phyloP scores from a whole-genome alignment of 2,329 filamentous ascomycete species.

The Magnaporthiopsis incrustans region DNA sequence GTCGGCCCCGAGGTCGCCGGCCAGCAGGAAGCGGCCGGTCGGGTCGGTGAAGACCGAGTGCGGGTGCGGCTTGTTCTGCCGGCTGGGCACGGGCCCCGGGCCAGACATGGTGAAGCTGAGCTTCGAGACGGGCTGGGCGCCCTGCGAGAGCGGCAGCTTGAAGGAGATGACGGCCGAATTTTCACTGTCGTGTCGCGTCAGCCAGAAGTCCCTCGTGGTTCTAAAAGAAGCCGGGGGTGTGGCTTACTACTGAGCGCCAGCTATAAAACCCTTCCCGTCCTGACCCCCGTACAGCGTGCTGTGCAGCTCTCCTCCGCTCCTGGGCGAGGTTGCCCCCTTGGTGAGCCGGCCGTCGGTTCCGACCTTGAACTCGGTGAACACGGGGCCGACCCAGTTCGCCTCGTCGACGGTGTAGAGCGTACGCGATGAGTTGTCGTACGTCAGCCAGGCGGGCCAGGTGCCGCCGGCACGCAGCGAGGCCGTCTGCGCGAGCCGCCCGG shows the following conservation, averaged over 20 bases:
- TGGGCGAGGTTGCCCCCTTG: constrained; percentile 21
- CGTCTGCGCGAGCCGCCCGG: constrained; percentile 19
- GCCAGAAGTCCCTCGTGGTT: not conserved
- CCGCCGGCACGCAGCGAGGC: constrained; percentile 24
- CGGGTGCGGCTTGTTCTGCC: constrained; percentile 49
- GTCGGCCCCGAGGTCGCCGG: constrained; percentile 47
- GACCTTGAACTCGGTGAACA: constrained; percentile 26
- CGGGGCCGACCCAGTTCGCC: constrained; percentile 24
- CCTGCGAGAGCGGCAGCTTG: constrained; percentile 27
- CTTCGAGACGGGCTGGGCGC: constrained; percentile 24
- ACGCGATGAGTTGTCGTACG: constrained; percentile 22
- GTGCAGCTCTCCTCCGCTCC: constrained; percentile 30
- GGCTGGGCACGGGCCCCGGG: constrained; percentile 33
- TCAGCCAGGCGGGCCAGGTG: constrained; percentile 29
- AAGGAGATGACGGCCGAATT: constrained; percentile 35
- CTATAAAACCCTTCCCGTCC: constrained; percentile 31
- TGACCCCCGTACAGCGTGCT: constrained; percentile 30
- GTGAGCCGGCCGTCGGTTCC: constrained; percentile 23
- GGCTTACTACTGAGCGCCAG: constrained; percentile 35
- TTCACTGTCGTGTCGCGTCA: constrained; percentile 20
- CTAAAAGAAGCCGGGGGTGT: not conserved
- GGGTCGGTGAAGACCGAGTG: constrained; percentile 43
- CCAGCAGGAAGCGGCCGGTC: constrained; percentile 39
- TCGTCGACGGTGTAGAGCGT: constrained; percentile 31
- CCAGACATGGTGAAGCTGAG: constrained; percentile 32